These are phyloP conservation scores for Blastobotrys raffinosifermentans DNA, from an alignment of 1,139 yeast species.

Conservation along the genomic window DNA sequence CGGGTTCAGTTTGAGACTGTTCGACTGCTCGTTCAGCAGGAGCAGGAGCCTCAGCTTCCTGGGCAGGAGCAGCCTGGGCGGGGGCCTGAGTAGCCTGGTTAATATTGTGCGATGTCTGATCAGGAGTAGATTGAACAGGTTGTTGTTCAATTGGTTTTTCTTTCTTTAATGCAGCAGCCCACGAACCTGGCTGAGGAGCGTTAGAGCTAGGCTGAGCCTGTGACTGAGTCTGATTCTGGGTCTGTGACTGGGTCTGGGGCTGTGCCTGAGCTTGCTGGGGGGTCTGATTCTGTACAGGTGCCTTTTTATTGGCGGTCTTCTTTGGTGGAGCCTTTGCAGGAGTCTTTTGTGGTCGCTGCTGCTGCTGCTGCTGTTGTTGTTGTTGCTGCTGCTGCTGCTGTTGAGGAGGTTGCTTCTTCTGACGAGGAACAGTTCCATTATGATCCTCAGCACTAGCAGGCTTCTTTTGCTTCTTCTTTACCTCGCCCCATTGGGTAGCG, in stretches of 20 bases:
- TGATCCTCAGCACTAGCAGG: neutral
- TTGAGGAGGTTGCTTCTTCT: constrained; percentile 8
- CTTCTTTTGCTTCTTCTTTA: constrained; percentile 39
- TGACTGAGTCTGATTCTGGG: too few species aligned
- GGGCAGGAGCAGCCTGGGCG: constrained; percentile 8
- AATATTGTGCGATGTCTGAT: constrained; percentile 1
- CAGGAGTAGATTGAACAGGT: too few species aligned
- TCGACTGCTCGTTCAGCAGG: constrained; percentile 8
- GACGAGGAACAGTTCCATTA: constrained; percentile 7
- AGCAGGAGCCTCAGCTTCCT: constrained; percentile 18
- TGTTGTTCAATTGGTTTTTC: too few species aligned
- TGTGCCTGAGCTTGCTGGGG: too few species aligned
- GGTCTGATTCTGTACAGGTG: constrained; percentile 3
- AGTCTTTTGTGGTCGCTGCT: constrained; percentile 3
- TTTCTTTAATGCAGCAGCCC: neutral
- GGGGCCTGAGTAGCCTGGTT: constrained; percentile 4
- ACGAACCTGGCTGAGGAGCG: neutral
- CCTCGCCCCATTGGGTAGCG: constrained; percentile 58
- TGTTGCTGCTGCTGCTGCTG: constrained; percentile 9
- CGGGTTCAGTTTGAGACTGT: constrained; percentile 15
- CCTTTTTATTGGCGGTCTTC: constrained; percentile 1
- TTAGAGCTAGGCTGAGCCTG: too few species aligned
- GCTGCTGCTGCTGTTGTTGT: constrained; percentile 9
- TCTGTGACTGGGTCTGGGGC: too few species aligned
- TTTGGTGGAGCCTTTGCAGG: neutral